A percentile compares a stretch with the other conserved stretches of the same genome.
Conservation (phyloP, 2,329 filamentous ascomycete genomes). For the Aspergillus ibericus region DNA sequence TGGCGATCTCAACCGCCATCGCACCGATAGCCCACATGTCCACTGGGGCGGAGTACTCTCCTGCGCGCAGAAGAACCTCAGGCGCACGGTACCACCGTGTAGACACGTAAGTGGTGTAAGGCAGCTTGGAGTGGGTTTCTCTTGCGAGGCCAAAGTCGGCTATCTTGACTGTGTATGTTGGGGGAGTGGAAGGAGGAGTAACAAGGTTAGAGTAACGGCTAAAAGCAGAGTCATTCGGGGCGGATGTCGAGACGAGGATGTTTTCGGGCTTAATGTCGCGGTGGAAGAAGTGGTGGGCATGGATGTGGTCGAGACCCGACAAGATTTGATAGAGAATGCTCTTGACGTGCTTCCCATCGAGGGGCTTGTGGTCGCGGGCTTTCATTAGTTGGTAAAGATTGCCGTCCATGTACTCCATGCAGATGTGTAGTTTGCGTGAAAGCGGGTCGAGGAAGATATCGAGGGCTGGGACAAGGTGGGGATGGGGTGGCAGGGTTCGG, state of each 20-base stretch:
- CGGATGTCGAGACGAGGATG: constrained; percentile 91
- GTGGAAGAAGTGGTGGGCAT: constrained; percentile 96
- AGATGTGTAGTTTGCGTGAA: constrained; percentile 94
- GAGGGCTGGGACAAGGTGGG: constrained; percentile 91
- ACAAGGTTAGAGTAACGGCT: constrained; percentile 89
- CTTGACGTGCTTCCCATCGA: constrained; percentile 90
- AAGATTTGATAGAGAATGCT: constrained; percentile 98
- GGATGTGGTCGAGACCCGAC: constrained; percentile 93
- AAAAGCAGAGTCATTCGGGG: constrained; percentile 84
- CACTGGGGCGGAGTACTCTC: constrained; percentile 95
- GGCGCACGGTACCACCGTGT: constrained; percentile 94
- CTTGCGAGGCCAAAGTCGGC: constrained; percentile 97
- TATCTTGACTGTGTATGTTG: constrained; percentile 94
- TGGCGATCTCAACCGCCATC: constrained; percentile 98
- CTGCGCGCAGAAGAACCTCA: constrained; percentile 87
- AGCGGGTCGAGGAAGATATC: constrained; percentile 98
- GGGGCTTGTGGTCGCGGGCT: constrained; percentile 87
- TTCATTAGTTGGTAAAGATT: constrained; percentile 99
- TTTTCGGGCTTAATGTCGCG: constrained; percentile 99
- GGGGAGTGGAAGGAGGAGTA: constrained; percentile 91
- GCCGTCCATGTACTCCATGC: constrained; percentile 99
- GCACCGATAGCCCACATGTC: constrained; percentile 98
- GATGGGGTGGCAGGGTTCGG: constrained; percentile 80
- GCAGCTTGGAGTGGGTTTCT: constrained; percentile 92
- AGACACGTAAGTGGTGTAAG: constrained; percentile 97